These are phyloP conservation scores for Xylariales sp. DNA, from an alignment of 2,329 filamentous ascomycete species.

Conservation along the genomic window DNA sequence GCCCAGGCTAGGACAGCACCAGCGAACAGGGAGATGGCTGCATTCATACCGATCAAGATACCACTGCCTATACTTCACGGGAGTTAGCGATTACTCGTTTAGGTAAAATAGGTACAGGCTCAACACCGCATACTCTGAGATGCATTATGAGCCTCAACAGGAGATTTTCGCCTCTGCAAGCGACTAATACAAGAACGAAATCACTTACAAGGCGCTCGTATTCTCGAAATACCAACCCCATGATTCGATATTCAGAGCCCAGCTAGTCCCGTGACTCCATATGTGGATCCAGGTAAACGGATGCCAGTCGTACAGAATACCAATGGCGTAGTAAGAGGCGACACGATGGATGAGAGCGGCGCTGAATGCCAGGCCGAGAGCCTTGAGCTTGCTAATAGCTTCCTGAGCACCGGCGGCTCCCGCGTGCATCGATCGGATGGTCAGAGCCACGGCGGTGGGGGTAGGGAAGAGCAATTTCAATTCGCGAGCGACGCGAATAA, in stretches of 20 bases:
- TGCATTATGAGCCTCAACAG: no score
- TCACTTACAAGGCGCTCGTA: constrained; percentile 62
- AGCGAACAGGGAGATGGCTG: constrained; percentile 66
- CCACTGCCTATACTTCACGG: constrained; percentile 60
- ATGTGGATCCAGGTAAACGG: constrained; percentile 65
- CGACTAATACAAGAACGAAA: no score
- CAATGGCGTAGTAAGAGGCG: constrained; percentile 66
- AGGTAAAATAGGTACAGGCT: no score
- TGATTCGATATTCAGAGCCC: constrained; percentile 64
- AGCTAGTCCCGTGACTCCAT: constrained; percentile 63
- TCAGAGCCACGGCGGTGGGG: constrained; percentile 67
- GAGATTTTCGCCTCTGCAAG: no score
- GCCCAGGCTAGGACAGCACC: constrained; percentile 67
- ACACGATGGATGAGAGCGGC: constrained; percentile 63
- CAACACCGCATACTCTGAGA: no score
- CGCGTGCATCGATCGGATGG: constrained; percentile 69
- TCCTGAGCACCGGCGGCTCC: constrained; percentile 61
- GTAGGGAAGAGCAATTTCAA: constrained; percentile 69
- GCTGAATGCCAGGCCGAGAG: constrained; percentile 61
- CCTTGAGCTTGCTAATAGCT: constrained; percentile 67
- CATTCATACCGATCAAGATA: constrained; percentile 69
- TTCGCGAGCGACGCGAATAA: constrained; percentile 72
- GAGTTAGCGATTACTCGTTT: no score
- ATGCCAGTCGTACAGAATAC: constrained; percentile 69
- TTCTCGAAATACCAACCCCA: constrained; percentile 70